These are phyloP conservation scores for Ophiocytium majus DNA, from an alignment of 352 stramenopile genomes.

Conservation along the genomic window DNA sequence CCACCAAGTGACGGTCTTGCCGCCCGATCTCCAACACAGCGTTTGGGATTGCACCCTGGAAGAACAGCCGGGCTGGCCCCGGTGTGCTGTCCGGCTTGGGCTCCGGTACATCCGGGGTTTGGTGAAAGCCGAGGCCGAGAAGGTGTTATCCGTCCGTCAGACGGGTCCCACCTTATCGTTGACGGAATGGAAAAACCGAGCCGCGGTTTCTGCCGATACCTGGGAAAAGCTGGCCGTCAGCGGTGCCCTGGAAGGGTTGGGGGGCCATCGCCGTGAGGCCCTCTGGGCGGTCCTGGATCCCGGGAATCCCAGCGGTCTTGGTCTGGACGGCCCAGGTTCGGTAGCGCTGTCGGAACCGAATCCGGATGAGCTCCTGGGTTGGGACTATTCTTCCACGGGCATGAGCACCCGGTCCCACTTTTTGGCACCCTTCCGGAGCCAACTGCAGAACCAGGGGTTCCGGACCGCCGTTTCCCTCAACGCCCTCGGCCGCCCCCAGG, in stretches of 20 bases:
- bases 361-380: background rate
- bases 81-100: background rate
- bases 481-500: background rate
- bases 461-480: background rate
- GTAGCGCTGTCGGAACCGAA: background rate
- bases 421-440: background rate
- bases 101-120: background rate
- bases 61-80: background rate
- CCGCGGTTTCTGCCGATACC: background rate
- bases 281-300: background rate
- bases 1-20: background rate
- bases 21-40: background rate
- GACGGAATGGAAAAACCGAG: background rate
- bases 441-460: conserved; percentile 4
- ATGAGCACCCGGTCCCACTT: background rate
- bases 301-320: background rate
- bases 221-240: background rate
- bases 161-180: background rate
- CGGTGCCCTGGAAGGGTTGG: background rate
- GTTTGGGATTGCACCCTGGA: conserved; percentile 4
- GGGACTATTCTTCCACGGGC: background rate
- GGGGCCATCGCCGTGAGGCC: background rate
- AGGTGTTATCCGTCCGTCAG: background rate
- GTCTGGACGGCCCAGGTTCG: no score
- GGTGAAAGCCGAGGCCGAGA: background rate